phyloP scores from a whole-genome alignment of 345 rosid species.

The Kernera saxatilis region DNA sequence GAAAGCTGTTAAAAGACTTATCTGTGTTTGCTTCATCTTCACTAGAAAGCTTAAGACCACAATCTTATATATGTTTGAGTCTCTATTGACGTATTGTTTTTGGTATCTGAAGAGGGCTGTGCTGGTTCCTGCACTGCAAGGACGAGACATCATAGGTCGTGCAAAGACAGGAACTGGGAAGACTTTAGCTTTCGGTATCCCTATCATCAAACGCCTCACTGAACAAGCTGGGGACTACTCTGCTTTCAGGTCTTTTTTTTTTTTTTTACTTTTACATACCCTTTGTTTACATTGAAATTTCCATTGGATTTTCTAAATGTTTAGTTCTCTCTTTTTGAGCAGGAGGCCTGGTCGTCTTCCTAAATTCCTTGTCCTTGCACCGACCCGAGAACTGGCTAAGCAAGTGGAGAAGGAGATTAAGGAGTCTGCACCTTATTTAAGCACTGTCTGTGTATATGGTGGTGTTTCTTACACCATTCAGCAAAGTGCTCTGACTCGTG shows the following conservation, averaged over 20 bases:
- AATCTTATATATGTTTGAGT: not conserved
- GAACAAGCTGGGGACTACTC: constrained; percentile 44
- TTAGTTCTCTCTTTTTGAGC: not conserved
- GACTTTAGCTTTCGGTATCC: constrained; percentile 96
- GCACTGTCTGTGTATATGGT: constrained; percentile 89
- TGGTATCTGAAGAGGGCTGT: constrained; percentile 67
- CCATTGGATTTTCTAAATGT: not conserved
- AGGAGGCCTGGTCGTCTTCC: constrained; percentile 74
- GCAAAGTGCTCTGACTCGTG: constrained; percentile 75
- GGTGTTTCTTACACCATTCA: constrained; percentile 86
- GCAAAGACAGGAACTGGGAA: constrained; percentile 99
- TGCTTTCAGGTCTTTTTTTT: constrained; percentile 43
- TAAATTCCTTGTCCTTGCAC: constrained; percentile 75
- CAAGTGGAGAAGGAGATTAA: constrained; percentile 96
- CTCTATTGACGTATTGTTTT: not conserved
- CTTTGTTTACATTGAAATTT: not conserved
- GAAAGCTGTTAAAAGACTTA: not conserved
- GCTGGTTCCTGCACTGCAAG: constrained; percentile 75
- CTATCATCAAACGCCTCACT: constrained; percentile 74
- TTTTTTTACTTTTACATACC: not conserved
- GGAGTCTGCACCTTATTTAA: constrained; percentile 83
- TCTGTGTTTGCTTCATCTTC: not conserved
- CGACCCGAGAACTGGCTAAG: constrained; percentile 86
- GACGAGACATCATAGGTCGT: constrained; percentile 88
- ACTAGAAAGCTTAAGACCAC: not conserved